These are phyloP conservation scores for Xylaria flabelliformis DNA, from an alignment of 495 filamentous ascomycete genomes.

Conservation along the genomic window DNA sequence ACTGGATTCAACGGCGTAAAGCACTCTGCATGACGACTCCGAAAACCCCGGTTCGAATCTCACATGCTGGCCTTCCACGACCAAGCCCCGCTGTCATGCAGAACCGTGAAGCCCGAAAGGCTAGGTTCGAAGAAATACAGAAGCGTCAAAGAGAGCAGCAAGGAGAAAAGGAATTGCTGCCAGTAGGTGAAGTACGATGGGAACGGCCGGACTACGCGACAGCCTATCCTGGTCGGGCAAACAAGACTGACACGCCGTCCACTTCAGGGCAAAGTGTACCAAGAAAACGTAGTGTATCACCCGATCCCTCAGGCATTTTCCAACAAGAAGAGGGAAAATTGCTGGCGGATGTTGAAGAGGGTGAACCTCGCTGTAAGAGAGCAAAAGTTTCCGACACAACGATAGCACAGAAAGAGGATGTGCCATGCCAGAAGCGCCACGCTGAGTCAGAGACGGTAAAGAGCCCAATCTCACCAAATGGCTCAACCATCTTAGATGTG, in stretches of 20 bases:
- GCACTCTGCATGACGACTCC: background rate
- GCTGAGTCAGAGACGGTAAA: background rate
- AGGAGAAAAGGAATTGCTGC: background rate
- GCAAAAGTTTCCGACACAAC: background rate
- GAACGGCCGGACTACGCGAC: background rate
- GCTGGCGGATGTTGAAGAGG: background rate
- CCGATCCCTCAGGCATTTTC: background rate
- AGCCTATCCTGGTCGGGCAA: background rate
- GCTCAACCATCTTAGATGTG: background rate
- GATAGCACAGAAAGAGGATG: background rate
- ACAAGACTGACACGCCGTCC: background rate
- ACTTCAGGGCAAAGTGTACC: background rate
- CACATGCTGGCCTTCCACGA: background rate
- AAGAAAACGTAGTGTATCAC: background rate
- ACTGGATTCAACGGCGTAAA: background rate
- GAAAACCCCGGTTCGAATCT: background rate
- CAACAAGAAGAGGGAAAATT: background rate
- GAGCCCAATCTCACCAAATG: background rate
- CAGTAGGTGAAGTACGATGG: background rate
- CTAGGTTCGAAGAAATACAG: background rate
- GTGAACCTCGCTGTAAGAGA: background rate
- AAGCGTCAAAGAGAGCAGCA: conserved; percentile 1
- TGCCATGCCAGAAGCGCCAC: background rate
- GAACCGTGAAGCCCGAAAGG: background rate
- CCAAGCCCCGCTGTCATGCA: background rate